phyloP scores from a whole-genome alignment of 2,329 filamentous ascomycete genomes.

The Ramularia endophylla region DNA sequence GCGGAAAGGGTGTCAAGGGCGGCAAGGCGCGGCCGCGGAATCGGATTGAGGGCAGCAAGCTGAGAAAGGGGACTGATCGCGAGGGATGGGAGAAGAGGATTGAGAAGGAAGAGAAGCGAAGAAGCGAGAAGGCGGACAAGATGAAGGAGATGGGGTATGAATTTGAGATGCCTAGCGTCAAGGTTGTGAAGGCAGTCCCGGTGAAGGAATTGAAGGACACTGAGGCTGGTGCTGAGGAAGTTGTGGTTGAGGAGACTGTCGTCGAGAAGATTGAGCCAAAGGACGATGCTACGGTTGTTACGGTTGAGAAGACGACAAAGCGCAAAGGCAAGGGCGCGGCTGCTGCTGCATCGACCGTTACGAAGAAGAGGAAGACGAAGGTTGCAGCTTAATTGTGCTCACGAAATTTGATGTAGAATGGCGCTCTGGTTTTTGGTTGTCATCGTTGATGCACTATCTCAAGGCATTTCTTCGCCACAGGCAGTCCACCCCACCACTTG shows the following conservation, averaged over 20 bases:
- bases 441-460: too few relatives aligned
- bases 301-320: constrained; percentile 16
- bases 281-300: constrained; percentile 6
- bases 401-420: too few relatives aligned
- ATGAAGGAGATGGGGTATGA: constrained; percentile 79
- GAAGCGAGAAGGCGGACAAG: constrained; percentile 64
- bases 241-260: constrained; percentile 27
- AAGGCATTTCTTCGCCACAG: too few relatives aligned
- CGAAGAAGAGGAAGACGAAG: constrained; percentile 14
- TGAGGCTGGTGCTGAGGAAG: constrained; percentile 25
- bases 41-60: constrained; percentile 69
- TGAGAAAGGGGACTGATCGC: constrained; percentile 67
- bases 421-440: too few relatives aligned
- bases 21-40: constrained; percentile 82
- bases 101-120: constrained; percentile 63
- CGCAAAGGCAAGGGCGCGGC: constrained; percentile 15
- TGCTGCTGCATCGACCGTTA: constrained; percentile 5
- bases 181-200: constrained; percentile 52
- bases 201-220: constrained; percentile 34
- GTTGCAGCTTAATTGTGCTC: not conserved
- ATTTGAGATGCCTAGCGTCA: constrained; percentile 68
- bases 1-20: constrained; percentile 55
- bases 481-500: too few relatives aligned
- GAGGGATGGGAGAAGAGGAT: constrained; percentile 75
- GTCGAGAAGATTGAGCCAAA: constrained; percentile 12